A percentile compares a stretch with the other conserved stretches of the same genome.
These are phyloP conservation scores for Monilinia vaccinii-corymbosi DNA, from an alignment of 2,329 filamentous ascomycete genomes.

Conservation along the genomic window DNA sequence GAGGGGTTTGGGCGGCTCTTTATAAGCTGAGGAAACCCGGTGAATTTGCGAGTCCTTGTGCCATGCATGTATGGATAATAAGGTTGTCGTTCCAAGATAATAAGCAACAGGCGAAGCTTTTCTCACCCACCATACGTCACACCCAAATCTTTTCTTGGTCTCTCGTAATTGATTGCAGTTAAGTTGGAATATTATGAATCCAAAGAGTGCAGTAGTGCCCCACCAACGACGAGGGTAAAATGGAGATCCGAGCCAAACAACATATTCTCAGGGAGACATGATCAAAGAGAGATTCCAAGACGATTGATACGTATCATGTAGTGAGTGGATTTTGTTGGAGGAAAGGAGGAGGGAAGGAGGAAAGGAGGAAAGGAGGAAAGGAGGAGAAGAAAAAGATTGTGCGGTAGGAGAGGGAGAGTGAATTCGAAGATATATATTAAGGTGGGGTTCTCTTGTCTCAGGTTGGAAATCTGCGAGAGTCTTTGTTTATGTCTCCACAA, in stretches of 20 bases:
- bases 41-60: neutral
- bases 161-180: conserved; percentile 5
- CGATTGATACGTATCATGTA: neutral
- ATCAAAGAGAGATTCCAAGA: neutral
- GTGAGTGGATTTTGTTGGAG: neutral
- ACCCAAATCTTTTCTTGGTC: neutral
- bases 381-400: neutral
- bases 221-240: conserved; percentile 4
- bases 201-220: neutral
- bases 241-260: neutral
- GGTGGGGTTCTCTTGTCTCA: conserved; percentile 6
- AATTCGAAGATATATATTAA: too few relatives aligned
- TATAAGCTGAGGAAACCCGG: neutral
- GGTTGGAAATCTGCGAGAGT: conserved; percentile 2
- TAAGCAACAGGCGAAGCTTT: neutral
- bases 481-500: neutral
- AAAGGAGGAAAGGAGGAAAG: too few relatives aligned
- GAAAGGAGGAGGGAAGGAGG: too few relatives aligned
- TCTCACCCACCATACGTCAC: neutral
- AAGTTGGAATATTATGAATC: conserved; percentile 5
- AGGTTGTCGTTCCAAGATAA: neutral
- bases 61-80: neutral
- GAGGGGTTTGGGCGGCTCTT: neutral
- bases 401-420: neutral
- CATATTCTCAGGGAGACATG: conserved; percentile 1